A percentile compares a stretch with the other conserved stretches of the same genome.
Evolutionary conservation across 1,139 yeast genomes (phyloP).

Genomic region (Candida tetrigidarum): DNA sequence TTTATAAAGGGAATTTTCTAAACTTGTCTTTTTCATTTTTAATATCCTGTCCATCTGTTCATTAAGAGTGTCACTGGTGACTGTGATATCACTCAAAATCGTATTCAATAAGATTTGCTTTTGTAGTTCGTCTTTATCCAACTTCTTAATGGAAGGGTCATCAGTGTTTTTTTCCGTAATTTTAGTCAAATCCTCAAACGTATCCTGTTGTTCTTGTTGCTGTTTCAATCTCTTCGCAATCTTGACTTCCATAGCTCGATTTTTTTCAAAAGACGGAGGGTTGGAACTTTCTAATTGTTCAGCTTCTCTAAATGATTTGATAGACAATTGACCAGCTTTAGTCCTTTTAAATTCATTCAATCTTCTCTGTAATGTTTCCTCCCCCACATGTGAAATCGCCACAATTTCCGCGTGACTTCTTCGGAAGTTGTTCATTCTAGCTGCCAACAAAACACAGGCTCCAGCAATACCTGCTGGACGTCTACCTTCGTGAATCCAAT

Average conservation of each 20-base stretch:
- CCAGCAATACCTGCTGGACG: constrained; percentile 99
- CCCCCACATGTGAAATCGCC: constrained; percentile 94
- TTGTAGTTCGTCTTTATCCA: constrained; percentile 18
- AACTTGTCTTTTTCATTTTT: constrained; percentile 19
- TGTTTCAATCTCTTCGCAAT: constrained; percentile 19
- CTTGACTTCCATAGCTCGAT: constrained; percentile 38
- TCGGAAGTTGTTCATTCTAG: constrained; percentile 94
- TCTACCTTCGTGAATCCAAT: constrained; percentile 96
- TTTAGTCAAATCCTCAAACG: constrained; percentile 17
- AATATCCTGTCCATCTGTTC: constrained; percentile 20
- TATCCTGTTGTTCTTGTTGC: constrained; percentile 13
- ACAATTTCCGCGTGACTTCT: constrained; percentile 94
- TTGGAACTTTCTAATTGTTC: constrained; percentile 51
- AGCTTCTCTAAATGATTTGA: constrained; percentile 65
- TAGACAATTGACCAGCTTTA: constrained; percentile 71
- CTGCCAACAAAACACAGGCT: constrained; percentile 90
- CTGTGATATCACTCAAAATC: constrained; percentile 29
- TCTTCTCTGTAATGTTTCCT: constrained; percentile 88
- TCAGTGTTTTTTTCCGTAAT: constrained; percentile 13
- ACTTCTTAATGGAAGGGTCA: constrained; percentile 6
- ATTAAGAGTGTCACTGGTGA: constrained; percentile 20
- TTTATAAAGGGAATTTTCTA: constrained; percentile 18
- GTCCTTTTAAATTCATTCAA: constrained; percentile 87
- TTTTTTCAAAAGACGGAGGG: constrained; percentile 82
- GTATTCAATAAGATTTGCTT: constrained; percentile 23